Evolutionary conservation across 2,329 filamentous ascomycete genomes (phyloP).

Genomic region (Paracamarosporium sp.): DNA sequence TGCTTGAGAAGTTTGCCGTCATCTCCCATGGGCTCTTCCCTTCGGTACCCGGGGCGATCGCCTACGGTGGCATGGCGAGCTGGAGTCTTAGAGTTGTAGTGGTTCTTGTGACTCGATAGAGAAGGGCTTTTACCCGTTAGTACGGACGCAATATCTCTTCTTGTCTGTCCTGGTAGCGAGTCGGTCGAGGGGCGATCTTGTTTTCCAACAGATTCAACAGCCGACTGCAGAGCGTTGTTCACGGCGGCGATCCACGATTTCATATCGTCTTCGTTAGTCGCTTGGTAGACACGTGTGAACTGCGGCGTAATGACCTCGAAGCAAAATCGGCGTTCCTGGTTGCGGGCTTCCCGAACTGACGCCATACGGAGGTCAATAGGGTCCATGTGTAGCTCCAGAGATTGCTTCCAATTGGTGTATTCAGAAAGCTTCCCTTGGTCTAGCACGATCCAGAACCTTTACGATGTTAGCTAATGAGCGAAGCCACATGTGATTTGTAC

Average conservation of each 20-base stretch:
- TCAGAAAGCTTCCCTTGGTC: slow-evolving; percentile 97
- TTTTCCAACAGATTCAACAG: slow-evolving; percentile 79
- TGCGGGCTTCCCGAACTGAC: slow-evolving; percentile 92
- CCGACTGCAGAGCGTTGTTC: slow-evolving; percentile 96
- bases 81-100: slow-evolving; percentile 64
- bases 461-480: slow-evolving; percentile 31
- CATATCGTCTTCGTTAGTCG: slow-evolving; percentile 98
- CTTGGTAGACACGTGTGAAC: slow-evolving; percentile 95
- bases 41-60: slow-evolving; percentile 76
- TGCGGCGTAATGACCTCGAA: slow-evolving; percentile 98
- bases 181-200: slow-evolving; percentile 56
- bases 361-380: slow-evolving; percentile 97
- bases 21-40: slow-evolving; percentile 78
- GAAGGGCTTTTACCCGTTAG: slow-evolving; percentile 90
- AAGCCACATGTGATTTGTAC: slow-evolving; percentile 49
- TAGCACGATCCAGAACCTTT: slow-evolving; percentile 95
- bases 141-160: slow-evolving; percentile 89
- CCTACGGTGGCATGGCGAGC: slow-evolving; percentile 90
- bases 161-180: slow-evolving; percentile 64
- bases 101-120: slow-evolving; percentile 63
- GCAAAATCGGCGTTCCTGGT: slow-evolving; percentile 92
- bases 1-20: slow-evolving; percentile 85
- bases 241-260: slow-evolving; percentile 94
- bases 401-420: slow-evolving; percentile 99
- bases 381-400: slow-evolving; percentile 94